Conservation (phyloP, 2,329 filamentous ascomycete genomes). For the Fusarium secorum region DNA sequence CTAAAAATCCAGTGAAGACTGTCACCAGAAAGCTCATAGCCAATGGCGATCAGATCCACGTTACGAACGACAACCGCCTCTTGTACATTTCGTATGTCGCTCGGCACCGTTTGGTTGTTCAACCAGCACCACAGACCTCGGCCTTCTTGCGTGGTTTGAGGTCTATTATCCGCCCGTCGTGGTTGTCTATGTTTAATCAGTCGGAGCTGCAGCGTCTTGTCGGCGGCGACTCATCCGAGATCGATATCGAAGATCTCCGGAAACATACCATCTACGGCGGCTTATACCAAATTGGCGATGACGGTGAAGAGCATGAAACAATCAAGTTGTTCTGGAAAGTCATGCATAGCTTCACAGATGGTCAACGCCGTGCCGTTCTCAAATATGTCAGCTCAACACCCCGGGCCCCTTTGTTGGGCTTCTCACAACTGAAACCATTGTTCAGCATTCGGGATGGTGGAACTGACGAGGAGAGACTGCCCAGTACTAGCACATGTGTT, state of each 20-base stretch:
- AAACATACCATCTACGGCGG: slow-evolving; percentile 87
- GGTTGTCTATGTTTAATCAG: slow-evolving; percentile 99
- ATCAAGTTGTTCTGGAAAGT: slow-evolving; percentile 92
- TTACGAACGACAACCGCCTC: slow-evolving; percentile 91
- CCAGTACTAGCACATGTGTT: slow-evolving; percentile 95
- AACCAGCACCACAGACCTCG: slow-evolving; percentile 81
- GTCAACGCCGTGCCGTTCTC: slow-evolving; percentile 82
- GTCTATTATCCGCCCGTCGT: slow-evolving; percentile 87
- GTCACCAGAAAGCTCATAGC: slow-evolving; percentile 79
- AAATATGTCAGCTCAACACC: slow-evolving; percentile 97
- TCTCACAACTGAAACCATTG: slow-evolving; percentile 80
- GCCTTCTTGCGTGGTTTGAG: slow-evolving; percentile 88
- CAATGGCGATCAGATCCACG: slow-evolving; percentile 76
- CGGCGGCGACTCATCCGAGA: slow-evolving; percentile 83
- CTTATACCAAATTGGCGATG: slow-evolving; percentile 88
- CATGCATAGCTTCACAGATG: slow-evolving; percentile 77
- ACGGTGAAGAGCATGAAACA: slow-evolving; percentile 84
- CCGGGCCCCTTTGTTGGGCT: slow-evolving; percentile 86
- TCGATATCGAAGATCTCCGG: slow-evolving; percentile 86
- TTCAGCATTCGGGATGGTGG: slow-evolving; percentile 88
- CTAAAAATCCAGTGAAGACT: slow-evolving; percentile 61
- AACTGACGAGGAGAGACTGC: slow-evolving; percentile 71
- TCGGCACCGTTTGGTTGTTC: slow-evolving; percentile 82
- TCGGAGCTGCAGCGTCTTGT: slow-evolving; percentile 92
- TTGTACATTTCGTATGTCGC: slow-evolving; percentile 95